Base-by-base conservation (phyloP, 2,329 filamentous ascomycete genomes). In the Herpomyces periplanetae region DNA sequence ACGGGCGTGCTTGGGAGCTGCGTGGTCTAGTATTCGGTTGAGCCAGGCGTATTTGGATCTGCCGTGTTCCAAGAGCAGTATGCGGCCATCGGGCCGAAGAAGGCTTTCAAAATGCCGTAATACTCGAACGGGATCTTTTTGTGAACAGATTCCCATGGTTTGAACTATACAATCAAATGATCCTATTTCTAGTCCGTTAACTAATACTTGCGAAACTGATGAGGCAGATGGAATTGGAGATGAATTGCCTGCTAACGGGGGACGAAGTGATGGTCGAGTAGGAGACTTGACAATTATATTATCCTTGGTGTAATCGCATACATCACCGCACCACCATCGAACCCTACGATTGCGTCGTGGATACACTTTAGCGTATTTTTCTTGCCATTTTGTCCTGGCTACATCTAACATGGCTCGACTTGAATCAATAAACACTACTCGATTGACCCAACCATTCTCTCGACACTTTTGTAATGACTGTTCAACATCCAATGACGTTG, bases 71-170 rank as follows among this genome's bases (percentile, higher is more conserved):
- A 48, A 33, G 9, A 48, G 34, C 19, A 46, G 22, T 21, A 48
- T 45, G 15, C 30, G 32, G 11, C 38, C 34, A 8, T 45, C 35
- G 8, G 38, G 36, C 19, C 43, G 43, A 5, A 36, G 33, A 4
- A 31, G 33, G 11, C 39, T 31, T 11, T 37, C 40, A 15, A 48
- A 34, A 23, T 42, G 46, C 26, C 32, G 31, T 10, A 48, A 31
- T 17, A 47, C 30, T 22, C 33, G 31, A 13, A 37, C 36, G 2
- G 44, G 44, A 18, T 39, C 33, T 4, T 37, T 31, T 11, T 43
- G 47, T 13, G 41, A 45, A 31, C 44, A 48, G 4, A 48, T 31
- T 4, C 44, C 44, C 42, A 47, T 46, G 3, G 44, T 46, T 28
- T 48, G 43, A 17, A 48, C 30, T 15, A 48, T 41, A 1, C 43